Conservation (phyloP, 441 rosid genomes). For the Mallotus repandus region DNA sequence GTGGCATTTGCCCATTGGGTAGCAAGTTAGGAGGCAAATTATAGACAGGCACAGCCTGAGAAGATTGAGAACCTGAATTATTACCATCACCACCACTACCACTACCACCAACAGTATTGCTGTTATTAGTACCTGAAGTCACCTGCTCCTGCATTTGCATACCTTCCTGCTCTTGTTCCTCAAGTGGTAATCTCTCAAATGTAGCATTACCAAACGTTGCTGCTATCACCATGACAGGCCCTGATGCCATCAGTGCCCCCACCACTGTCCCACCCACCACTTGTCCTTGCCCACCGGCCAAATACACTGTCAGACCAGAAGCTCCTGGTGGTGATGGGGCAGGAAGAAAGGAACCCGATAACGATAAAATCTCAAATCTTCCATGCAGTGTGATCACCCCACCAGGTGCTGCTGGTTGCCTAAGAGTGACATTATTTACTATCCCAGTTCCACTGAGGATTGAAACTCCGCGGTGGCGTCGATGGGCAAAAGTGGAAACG, state of each 20-base stretch:
- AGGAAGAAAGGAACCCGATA: constrained; percentile 73
- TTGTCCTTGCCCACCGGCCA: constrained; percentile 89
- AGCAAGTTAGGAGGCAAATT: constrained; percentile 63
- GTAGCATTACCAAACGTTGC: constrained; percentile 87
- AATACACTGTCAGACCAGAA: constrained; percentile 64
- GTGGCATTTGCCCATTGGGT: constrained; percentile 72
- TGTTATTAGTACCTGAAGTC: constrained; percentile 19
- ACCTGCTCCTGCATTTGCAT: constrained; percentile 42
- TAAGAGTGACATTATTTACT: constrained; percentile 69
- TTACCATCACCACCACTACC: constrained; percentile 6
- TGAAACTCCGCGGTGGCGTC: constrained; percentile 75
- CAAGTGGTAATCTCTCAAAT: constrained; percentile 75
- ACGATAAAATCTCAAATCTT: constrained; percentile 77
- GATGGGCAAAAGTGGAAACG: constrained; percentile 58
- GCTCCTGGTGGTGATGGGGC: constrained; percentile 78
- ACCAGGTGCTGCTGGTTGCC: constrained; percentile 71
- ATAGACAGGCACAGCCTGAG: constrained; percentile 51
- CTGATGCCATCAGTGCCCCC: constrained; percentile 69
- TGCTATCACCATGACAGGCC: constrained; percentile 82
- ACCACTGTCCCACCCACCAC: constrained; percentile 75
- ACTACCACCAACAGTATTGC: constrained; percentile 10
- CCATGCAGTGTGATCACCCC: constrained; percentile 75
- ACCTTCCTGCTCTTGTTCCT: constrained; percentile 49
- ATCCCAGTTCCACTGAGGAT: constrained; percentile 76
- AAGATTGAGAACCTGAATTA: constrained; percentile 33